Conservation (phyloP, 768 basidiomycete species). For the Collybia sp. region DNA sequence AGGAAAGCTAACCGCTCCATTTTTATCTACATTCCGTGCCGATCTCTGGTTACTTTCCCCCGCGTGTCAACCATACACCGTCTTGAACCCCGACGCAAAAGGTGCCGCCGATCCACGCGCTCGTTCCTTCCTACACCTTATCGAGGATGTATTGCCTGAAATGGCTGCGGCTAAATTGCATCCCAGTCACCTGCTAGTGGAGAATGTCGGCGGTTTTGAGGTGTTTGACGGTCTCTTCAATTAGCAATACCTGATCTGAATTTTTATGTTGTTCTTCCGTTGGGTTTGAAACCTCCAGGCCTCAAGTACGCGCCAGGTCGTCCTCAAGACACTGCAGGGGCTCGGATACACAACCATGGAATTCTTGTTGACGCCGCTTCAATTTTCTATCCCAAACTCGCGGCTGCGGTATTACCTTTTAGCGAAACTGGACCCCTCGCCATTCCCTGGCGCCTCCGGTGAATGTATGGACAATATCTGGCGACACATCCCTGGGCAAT, state of each 20-base stretch:
- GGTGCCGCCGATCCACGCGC: constrained; percentile 72
- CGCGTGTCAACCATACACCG: constrained; percentile 81
- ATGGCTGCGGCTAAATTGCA: constrained; percentile 38
- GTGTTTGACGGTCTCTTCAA: constrained; percentile 29
- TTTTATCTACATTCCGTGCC: constrained; percentile 44
- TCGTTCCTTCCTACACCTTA: constrained; percentile 68
- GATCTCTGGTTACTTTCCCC: constrained; percentile 78
- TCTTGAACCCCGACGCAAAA: constrained; percentile 69
- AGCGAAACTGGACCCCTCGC: constrained; percentile 45
- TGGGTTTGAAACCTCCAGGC: constrained; percentile 30
- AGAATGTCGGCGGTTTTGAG: constrained; percentile 85
- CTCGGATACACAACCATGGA: constrained; percentile 58
- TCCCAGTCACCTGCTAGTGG: constrained; percentile 62
- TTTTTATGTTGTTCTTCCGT: constrained; percentile 1
- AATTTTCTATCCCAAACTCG: constrained; percentile 81
- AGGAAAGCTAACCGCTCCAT: constrained; percentile 41
- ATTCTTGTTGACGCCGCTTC: constrained; percentile 67
- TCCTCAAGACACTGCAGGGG: constrained; percentile 46
- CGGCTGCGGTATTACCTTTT: constrained; percentile 78
- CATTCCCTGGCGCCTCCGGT: constrained; percentile 24
- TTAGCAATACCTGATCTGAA: constrained; percentile 4
- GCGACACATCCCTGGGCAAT: constrained; percentile 50
- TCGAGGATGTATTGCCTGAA: constrained; percentile 57
- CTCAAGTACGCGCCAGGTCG: constrained; percentile 55
- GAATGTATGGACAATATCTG: constrained; percentile 23